Evolutionary conservation across 768 basidiomycete genomes (phyloP), one percentile per base, ranked within the genome.

Genomic region (Agrocybe praecox): DNA sequence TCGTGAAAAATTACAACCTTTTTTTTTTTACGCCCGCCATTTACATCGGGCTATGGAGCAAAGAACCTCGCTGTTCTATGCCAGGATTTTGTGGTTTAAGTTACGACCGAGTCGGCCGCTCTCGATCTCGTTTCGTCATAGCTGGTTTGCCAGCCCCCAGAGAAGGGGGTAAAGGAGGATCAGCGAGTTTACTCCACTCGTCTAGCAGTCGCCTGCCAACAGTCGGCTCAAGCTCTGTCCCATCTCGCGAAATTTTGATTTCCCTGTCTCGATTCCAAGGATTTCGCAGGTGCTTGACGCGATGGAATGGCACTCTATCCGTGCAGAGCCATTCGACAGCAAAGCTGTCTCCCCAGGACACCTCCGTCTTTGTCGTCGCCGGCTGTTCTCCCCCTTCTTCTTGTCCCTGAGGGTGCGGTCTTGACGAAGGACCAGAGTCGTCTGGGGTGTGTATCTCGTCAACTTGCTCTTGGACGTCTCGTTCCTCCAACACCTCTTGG

Each of bases 221-320:
- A 1, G 65, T 65, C 2, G 95, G 94, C 68, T 98, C 96, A 18
- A 98, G 69, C 68, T 98, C 96, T 1, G 95, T 97, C 17, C 96
- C 96, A 67, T 96, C 93, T 47, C 92, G 78, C 12, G 91, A 94
- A 8, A 92, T 85, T 75, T 92, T 90, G 45, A 92, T 80, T 65
- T 91, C 87, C 49, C 84, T 76, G 56, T 90, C 91, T 61, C 92
- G 85, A 63, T 98, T 98, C 94, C 95, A 98, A 2, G 89, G 88
- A 67, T 98, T 98, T 42, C 92, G 85, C 50, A 97, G 71, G 67
- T 94, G 89, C 23, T 87, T 81, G 32, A 89, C 89, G 45, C 83
- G 83, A 59, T 78, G 72, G 71, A 98, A 98, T 0, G 92, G 86
- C 2, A 98, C 69, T 2, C 80, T 78, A 12, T 82, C 74, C 0